Percentiles rank a stretch among this genome's conserved stretches.
Conservation (phyloP, 331 rosid species). For the Ulmus americana region DNA sequence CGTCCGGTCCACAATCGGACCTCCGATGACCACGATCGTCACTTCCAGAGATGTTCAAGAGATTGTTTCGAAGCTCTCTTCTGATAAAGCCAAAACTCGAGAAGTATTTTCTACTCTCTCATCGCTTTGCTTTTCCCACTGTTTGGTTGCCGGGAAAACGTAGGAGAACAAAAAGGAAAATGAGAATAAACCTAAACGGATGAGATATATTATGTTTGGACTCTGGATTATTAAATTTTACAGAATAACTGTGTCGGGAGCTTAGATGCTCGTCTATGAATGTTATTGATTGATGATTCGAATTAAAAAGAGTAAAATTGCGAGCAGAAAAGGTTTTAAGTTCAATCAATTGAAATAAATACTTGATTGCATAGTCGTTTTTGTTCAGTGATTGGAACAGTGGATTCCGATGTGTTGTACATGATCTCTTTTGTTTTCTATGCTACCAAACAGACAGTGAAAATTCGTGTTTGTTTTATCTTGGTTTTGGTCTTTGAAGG, state of each 20-base stretch:
- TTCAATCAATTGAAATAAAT: neutral
- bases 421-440: neutral
- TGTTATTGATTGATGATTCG: neutral
- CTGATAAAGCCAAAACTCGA: slow-evolving; percentile 78
- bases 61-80: slow-evolving; percentile 67
- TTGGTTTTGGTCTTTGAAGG: slow-evolving; percentile 1
- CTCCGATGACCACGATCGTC: slow-evolving; percentile 35
- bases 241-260: neutral
- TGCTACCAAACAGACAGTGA: neutral
- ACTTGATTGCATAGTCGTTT: neutral
- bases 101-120: slow-evolving; percentile 40
- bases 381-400: neutral
- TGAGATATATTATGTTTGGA: neutral
- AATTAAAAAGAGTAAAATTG: neutral
- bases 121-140: neutral
- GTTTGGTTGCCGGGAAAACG: slow-evolving; percentile 11
- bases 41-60: slow-evolving; percentile 71
- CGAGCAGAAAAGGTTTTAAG: neutral
- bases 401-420: neutral
- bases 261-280: neutral
- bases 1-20: slow-evolving; percentile 7
- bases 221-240: neutral
- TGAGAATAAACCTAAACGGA: neutral
- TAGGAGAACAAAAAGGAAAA: neutral
- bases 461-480: neutral